phyloP scores from a whole-genome alignment of 345 rosid genomes.

The Salix viminalis region DNA sequence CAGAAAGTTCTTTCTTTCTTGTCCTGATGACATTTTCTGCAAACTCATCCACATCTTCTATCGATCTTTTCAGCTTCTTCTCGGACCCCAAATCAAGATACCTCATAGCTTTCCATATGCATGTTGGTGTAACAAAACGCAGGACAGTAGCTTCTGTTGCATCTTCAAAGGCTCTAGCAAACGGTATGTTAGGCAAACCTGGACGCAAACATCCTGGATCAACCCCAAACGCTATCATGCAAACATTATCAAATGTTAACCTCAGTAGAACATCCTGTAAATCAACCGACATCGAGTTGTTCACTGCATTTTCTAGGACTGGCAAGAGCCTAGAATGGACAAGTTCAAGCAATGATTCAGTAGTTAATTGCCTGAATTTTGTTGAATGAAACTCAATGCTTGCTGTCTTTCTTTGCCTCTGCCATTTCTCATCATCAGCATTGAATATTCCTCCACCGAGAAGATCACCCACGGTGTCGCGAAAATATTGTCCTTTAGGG shows the following conservation, averaged over 20 bases:
- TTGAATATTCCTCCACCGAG: slow-evolving; percentile 86
- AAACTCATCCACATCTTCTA: slow-evolving; percentile 68
- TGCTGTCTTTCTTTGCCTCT: slow-evolving; percentile 73
- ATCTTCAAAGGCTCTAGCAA: slow-evolving; percentile 84
- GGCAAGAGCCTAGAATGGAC: slow-evolving; percentile 74
- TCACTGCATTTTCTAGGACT: slow-evolving; percentile 52
- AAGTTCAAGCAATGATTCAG: slow-evolving; percentile 61
- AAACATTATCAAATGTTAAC: slow-evolving; percentile 84
- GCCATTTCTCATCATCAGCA: slow-evolving; percentile 87
- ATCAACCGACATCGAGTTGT: slow-evolving; percentile 43
- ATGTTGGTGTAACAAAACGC: slow-evolving; percentile 74
- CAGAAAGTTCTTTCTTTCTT: slow-evolving; percentile 64
- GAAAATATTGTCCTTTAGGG: slow-evolving; percentile 81
- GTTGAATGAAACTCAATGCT: slow-evolving; percentile 93
- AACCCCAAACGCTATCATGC: slow-evolving; percentile 91
- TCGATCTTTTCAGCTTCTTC: slow-evolving; percentile 63
- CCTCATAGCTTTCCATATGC: slow-evolving; percentile 78
- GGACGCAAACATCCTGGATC: slow-evolving; percentile 80
- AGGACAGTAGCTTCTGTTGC: slow-evolving; percentile 70
- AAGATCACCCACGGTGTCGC: slow-evolving; percentile 64
- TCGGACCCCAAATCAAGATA: slow-evolving; percentile 63
- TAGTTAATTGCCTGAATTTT: slow-evolving; percentile 66
- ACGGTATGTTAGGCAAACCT: slow-evolving; percentile 63
- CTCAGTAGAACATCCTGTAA: slow-evolving; percentile 76
- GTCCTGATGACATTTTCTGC: slow-evolving; percentile 72